Evolutionary conservation across 106 monocot genomes (phyloP), one percentile per base, ranked within the genome.

Genomic region (Chionographis japonica): DNA sequence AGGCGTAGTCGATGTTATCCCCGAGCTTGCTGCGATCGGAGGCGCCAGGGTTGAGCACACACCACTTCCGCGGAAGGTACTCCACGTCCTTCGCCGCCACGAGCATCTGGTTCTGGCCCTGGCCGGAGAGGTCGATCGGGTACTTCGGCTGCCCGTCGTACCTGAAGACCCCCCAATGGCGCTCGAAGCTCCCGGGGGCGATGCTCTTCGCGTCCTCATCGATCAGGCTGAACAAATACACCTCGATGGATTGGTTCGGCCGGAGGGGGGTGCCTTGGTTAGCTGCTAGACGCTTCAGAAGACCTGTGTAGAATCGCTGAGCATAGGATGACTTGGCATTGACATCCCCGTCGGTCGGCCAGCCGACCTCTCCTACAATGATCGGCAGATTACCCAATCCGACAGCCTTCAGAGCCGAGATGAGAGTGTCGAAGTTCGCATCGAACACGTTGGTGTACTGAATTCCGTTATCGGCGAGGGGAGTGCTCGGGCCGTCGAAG

Each of bases 131-230:
- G 68, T 88, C 88, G 63, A 88, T 76, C 9, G 78, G 67, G 65
- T 64, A 84, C 68, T 88, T 88, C 3, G 84, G 81, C 57, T 81
- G 88, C n/a, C 88, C 88, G 12, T 84, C 78, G 27, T 81, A 88
- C 18, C 12, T 38, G 40, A 88, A 79, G 11, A 84, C 81, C 14
- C 88, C 88, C 84, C 88, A 88, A 20, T 88, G 88, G 1, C 88
- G 62, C 73, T 88, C 84, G n/a, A 88, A 88, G 63, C 61, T 58
- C n/a, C 88, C 81, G 2, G 88, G 84, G 20, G 71, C 72, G 5
- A 84, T 76, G 43, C 88, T 88, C 70, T 88, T 88, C 14, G 81
- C 78, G n/a, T 88, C 88, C 69, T 88, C 88, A 14, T 88, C 88
- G 12, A 88, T 65, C 6, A 88, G 65, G 11, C 88, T 58, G 27